Conservation (phyloP, 108 stramenopile genomes). For the Cyclostephanos tholiformis region DNA sequence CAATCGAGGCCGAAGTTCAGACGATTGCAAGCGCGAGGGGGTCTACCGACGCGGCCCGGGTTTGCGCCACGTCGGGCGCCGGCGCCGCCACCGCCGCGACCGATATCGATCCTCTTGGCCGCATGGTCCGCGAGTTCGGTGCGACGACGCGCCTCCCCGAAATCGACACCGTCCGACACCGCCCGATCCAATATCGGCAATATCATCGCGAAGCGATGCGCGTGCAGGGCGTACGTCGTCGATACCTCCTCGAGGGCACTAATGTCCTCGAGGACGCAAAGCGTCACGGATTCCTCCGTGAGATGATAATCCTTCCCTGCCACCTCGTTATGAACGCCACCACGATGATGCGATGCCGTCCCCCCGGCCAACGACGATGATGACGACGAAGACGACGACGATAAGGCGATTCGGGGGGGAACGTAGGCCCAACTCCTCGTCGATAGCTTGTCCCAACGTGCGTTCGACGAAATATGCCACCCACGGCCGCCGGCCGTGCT, state of each 20-base stretch:
- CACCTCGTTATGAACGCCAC: too few species aligned
- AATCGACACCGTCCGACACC: neutral
- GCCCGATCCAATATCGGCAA: conserved; percentile 2
- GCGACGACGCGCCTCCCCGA: neutral
- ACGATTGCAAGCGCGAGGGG: neutral
- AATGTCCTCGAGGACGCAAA: neutral
- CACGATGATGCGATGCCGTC: neutral
- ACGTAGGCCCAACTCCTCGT: neutral
- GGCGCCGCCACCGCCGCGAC: neutral
- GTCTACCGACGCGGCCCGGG: neutral
- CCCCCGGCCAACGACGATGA: neutral
- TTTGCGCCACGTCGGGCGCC: too few species aligned
- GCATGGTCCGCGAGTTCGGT: neutral
- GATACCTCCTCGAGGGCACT: conserved; percentile 3
- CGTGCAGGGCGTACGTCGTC: neutral
- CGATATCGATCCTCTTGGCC: neutral
- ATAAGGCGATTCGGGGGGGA: neutral
- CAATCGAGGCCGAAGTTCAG: neutral
- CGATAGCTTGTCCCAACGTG: neutral
- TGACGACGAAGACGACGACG: neutral
- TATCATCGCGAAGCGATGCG: neutral
- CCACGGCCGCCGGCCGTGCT: neutral
- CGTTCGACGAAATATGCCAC: neutral
- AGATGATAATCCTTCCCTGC: neutral
- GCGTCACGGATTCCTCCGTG: neutral